phyloP scores from a whole-genome alignment of 2,329 filamentous ascomycete species.

The Phialophora tarda region DNA sequence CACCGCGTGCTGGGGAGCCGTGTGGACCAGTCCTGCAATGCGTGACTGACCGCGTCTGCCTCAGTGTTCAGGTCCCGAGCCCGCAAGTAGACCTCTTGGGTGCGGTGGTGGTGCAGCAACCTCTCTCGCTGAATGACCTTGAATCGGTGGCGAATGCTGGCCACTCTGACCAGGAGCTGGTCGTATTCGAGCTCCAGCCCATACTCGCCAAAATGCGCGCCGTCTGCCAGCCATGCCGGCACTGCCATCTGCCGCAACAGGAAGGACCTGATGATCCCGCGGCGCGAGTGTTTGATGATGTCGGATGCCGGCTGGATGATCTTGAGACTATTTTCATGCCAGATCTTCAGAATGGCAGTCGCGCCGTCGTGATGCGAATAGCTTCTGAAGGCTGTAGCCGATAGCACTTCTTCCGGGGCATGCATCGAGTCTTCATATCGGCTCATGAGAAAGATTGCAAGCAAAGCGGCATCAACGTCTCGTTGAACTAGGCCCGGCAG shows the following conservation, averaged over 20 bases:
- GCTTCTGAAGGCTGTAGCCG: conserved; percentile 26
- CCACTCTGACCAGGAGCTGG: conserved; percentile 38
- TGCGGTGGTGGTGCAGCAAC: background rate
- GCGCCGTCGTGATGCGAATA: conserved; percentile 49
- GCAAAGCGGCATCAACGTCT: conserved; percentile 37
- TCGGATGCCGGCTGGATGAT: conserved; percentile 25
- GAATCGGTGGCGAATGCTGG: conserved; percentile 34
- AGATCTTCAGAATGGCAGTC: conserved; percentile 42
- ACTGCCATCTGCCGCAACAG: conserved; percentile 40
- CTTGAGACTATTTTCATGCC: conserved; percentile 36
- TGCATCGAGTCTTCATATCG: conserved; percentile 37
- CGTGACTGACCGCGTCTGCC: conserved; percentile 24
- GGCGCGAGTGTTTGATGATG: conserved; percentile 42
- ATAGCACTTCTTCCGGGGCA: background rate
- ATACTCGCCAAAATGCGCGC: conserved; percentile 42
- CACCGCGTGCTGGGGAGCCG: conserved; percentile 23
- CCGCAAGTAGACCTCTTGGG: background rate
- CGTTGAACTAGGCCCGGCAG: conserved; percentile 5
- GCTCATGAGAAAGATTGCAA: conserved; percentile 39
- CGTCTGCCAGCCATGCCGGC: conserved; percentile 44
- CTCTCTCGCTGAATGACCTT: conserved; percentile 12
- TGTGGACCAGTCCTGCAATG: conserved; percentile 26
- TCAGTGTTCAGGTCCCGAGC: conserved; percentile 22
- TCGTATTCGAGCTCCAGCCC: conserved; percentile 43
- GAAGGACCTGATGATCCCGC: conserved; percentile 41